Percentiles rank a stretch among this genome's conserved stretches.
Conservation (phyloP, 805 yeast species). For the Ogataea trehaloabstinens region DNA sequence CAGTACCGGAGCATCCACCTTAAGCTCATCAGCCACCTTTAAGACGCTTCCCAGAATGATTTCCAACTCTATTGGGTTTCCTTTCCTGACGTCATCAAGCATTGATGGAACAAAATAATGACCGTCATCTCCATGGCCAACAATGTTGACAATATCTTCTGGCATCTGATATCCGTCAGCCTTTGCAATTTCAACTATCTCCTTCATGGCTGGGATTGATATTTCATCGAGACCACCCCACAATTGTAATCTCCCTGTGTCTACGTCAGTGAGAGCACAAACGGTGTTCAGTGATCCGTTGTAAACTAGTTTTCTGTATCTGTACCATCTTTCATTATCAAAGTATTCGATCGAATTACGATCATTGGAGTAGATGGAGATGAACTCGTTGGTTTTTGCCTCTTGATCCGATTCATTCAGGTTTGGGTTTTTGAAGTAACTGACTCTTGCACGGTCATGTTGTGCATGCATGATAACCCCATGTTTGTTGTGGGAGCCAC, state of each 20-base stretch:
- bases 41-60: conserved; percentile 68
- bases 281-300: conserved; percentile 67
- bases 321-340: conserved; percentile 44
- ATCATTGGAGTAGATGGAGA: conserved; percentile 44
- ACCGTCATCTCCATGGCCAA: conserved; percentile 58
- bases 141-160: conserved; percentile 41
- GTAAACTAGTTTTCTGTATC: conserved; percentile 69
- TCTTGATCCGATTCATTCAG: conserved; percentile 31
- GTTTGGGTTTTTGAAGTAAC: conserved; percentile 46
- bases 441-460: conserved; percentile 46
- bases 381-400: conserved; percentile 41
- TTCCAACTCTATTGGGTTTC: conserved; percentile 69
- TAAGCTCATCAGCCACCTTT: conserved; percentile 44
- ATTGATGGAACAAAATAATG: conserved; percentile 65
- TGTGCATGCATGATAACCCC: conserved; percentile 47
- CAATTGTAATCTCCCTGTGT: conserved; percentile 52
- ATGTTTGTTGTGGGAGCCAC: conserved; percentile 54
- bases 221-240: conserved; percentile 42
- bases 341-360: conserved; percentile 40
- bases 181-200: conserved; percentile 62
- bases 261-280: conserved; percentile 57
- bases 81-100: conserved; percentile 61
- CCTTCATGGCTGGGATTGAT: conserved; percentile 63
- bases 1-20: conserved; percentile 58
- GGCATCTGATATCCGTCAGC: conserved; percentile 61